Evolutionary conservation across 768 basidiomycete species (phyloP).

Genomic region (Neoboletus brunneissimus): DNA sequence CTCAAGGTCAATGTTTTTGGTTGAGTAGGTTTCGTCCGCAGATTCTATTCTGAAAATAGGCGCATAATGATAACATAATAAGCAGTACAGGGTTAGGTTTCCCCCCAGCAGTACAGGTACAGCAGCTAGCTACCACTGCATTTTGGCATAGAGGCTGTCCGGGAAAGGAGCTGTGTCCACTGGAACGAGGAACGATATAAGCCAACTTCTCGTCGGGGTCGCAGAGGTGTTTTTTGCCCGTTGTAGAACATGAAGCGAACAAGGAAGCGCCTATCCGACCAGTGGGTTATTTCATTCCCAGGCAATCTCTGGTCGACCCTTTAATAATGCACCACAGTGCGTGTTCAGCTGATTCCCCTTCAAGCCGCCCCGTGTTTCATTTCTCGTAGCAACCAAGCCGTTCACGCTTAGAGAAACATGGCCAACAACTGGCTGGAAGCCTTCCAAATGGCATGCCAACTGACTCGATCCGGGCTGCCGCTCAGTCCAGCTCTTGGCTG

Average conservation of each 20-base stretch:
- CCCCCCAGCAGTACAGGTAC: no score
- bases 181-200: constrained; percentile 1
- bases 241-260: background rate
- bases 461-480: background rate
- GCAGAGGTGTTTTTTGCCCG: background rate
- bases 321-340: background rate
- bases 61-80: background rate
- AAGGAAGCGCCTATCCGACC: background rate
- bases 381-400: no score
- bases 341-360: background rate
- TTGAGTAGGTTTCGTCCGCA: background rate
- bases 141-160: background rate
- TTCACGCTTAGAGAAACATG: background rate
- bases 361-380: background rate
- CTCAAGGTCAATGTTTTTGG: background rate
- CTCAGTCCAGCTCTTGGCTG: background rate
- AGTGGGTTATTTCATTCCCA: constrained; percentile 4
- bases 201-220: background rate
- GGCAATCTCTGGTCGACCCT: background rate
- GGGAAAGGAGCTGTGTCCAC: background rate
- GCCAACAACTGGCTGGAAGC: background rate
- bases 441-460: background rate
- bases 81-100: no score
- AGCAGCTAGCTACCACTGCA: background rate
- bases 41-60: background rate